A percentile compares a stretch with the other conserved stretches of the same genome.
Conservation (phyloP, 768 basidiomycete species). For the Rubroboletus pulcherrimus region DNA sequence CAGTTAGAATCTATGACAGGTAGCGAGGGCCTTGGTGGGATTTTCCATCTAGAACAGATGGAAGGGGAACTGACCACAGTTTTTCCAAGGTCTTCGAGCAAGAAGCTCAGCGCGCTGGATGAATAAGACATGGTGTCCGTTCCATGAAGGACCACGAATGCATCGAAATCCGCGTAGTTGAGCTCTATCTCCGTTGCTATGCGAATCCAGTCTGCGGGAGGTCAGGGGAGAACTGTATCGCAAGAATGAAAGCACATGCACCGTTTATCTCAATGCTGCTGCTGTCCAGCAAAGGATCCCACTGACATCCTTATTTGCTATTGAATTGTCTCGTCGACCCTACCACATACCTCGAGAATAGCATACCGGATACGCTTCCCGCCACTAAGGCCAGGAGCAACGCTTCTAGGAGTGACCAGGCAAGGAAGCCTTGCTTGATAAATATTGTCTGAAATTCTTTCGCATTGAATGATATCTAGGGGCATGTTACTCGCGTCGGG, state of each 20-base stretch:
- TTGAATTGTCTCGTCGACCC: neutral
- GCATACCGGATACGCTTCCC: slow-evolving; percentile 80
- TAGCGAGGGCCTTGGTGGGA: neutral
- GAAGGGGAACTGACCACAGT: slow-evolving; percentile 59
- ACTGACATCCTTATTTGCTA: slow-evolving; percentile 41
- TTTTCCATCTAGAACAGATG: neutral
- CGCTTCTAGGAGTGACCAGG: slow-evolving; percentile 73
- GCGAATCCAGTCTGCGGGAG: slow-evolving; percentile 74
- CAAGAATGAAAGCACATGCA: slow-evolving; percentile 25
- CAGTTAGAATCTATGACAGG: slow-evolving; percentile 71
- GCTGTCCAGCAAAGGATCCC: slow-evolving; percentile 84
- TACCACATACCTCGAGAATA: slow-evolving; percentile 64
- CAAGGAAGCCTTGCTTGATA: slow-evolving; percentile 75
- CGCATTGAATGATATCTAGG: slow-evolving; percentile 35
- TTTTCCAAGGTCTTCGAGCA: slow-evolving; percentile 90
- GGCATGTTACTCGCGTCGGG: slow-evolving; percentile 24
- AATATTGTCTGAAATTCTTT: slow-evolving; percentile 53
- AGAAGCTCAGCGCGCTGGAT: slow-evolving; percentile 83
- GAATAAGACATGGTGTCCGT: slow-evolving; percentile 92
- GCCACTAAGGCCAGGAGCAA: slow-evolving; percentile 53
- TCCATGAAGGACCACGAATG: slow-evolving; percentile 87
- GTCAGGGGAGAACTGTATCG: slow-evolving; percentile 2
- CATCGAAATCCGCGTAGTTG: slow-evolving; percentile 83
- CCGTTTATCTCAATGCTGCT: slow-evolving; percentile 85
- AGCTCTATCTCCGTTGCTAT: slow-evolving; percentile 91